Conservation (phyloP, 345 rosid species). For the Erodium maritimum region DNA sequence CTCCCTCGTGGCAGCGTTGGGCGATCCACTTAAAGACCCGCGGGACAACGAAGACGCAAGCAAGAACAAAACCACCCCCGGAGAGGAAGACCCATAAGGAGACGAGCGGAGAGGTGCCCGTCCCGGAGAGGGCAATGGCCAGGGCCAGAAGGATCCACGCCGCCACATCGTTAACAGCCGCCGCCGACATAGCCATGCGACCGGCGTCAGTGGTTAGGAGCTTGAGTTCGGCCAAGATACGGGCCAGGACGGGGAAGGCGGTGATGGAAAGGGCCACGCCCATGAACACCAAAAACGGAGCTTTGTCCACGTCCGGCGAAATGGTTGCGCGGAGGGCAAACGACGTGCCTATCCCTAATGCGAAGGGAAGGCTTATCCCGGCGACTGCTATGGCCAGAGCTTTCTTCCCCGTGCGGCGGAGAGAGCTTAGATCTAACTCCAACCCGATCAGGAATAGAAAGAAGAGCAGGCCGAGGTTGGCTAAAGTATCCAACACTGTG, state of each 20-base stretch:
- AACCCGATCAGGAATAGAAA: constrained; percentile 67
- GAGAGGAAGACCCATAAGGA: constrained; percentile 62
- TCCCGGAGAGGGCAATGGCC: constrained; percentile 56
- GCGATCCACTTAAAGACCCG: constrained; percentile 46
- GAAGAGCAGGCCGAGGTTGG: constrained; percentile 69
- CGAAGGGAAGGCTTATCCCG: constrained; percentile 57
- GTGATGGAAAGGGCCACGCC: constrained; percentile 78
- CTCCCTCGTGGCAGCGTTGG: constrained; percentile 59
- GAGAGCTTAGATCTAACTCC: constrained; percentile 41
- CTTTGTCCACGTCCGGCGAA: constrained; percentile 20
- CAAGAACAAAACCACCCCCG: constrained; percentile 38
- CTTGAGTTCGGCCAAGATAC: constrained; percentile 76
- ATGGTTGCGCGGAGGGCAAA: constrained; percentile 32
- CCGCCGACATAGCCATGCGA: constrained; percentile 67
- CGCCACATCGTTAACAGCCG: constrained; percentile 63
- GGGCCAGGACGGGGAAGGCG: constrained; percentile 76
- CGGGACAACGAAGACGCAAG: constrained; percentile 26
- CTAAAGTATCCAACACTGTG: constrained; percentile 64
- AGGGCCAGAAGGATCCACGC: constrained; percentile 86
- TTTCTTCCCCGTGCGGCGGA: constrained; percentile 47
- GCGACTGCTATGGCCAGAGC: constrained; percentile 54
- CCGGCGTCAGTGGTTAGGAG: constrained; percentile 74
- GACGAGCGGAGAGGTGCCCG: constrained; percentile 42
- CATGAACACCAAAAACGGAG: constrained; percentile 71
- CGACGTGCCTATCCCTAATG: constrained; percentile 53